Percentiles rank a stretch among this genome's conserved stretches.
These are phyloP conservation scores for Zymoseptoria brevis DNA, from an alignment of 2,329 filamentous ascomycete species.

Conservation along the genomic window DNA sequence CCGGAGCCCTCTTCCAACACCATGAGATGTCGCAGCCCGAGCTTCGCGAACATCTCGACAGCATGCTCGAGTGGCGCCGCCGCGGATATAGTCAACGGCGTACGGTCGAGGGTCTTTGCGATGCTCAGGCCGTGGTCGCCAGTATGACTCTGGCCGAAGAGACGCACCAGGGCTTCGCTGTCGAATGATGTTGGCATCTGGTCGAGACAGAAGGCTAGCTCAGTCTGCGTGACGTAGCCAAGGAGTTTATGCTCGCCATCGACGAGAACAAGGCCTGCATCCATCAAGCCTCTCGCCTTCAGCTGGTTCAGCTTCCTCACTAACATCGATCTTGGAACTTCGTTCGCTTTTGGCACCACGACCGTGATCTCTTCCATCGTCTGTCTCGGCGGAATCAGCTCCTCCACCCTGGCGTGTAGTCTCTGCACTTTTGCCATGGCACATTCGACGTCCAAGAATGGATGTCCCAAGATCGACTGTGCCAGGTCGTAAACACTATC, in stretches of 20 bases:
- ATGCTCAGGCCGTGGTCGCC: conserved; percentile 38
- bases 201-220: conserved; percentile 45
- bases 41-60: conserved; percentile 52
- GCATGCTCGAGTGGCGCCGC: conserved; percentile 51
- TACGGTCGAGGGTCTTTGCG: conserved; percentile 46
- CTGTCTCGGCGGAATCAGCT: conserved; percentile 44
- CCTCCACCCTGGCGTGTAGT: conserved; percentile 34
- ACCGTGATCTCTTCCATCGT: conserved; percentile 53
- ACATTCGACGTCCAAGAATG: conserved; percentile 49
- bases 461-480: conserved; percentile 51
- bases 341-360: conserved; percentile 37
- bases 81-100: conserved; percentile 43
- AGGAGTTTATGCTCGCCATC: conserved; percentile 42
- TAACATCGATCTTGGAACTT: conserved; percentile 37
- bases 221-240: conserved; percentile 49
- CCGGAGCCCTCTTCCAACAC: conserved; percentile 45
- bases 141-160: conserved; percentile 30
- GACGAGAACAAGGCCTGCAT: conserved; percentile 51
- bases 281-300: conserved; percentile 45
- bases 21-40: conserved; percentile 48
- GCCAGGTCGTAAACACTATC: conserved; percentile 53
- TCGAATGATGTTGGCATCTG: conserved; percentile 30
- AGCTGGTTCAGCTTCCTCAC: conserved; percentile 41
- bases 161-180: conserved; percentile 29
- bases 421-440: conserved; percentile 38